Evolutionary conservation across 345 rosid species (phyloP), one percentile per base, ranked within the genome.

Genomic region (Aquilaria malaccensis): DNA sequence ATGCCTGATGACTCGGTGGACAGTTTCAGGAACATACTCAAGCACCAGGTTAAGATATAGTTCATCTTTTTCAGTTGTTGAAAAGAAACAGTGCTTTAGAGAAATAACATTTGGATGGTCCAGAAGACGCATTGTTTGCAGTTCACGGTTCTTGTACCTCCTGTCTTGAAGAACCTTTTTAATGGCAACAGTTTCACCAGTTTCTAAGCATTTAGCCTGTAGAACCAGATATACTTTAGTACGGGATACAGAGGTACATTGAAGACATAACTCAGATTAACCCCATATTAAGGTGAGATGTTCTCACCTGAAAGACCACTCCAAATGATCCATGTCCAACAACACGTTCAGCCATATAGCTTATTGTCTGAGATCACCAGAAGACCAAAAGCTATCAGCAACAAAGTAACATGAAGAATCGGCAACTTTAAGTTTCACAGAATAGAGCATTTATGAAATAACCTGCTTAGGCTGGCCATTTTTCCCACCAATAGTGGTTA

Each of bases 301-400:
- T 31, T 46, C 52, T 63, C 45, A 88, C 99, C 96, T 90, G 97
- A 69, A 94, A 91, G 9, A 91, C 99, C 51, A 91, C 82, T 58
- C 97, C 99, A 74, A 94, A 94, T 56, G 99, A 94, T 63, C 99
- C 99, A 50, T 85, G 87, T 54, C 99, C 97, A 52, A 94, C 96
- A 22, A 87, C 81, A 56, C 97, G 91, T 78, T 94, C 99, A 31
- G 99, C 99, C 99, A 94, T 88, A 66, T 90, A 94, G 74, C 96
- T 88, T 66, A 86, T 81, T 31, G 96, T 88, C 96, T 88, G 71
- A 79, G 58, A 51, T 22, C 41, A 68, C 45, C 4, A 14, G 12
- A 59, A 62, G 41, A 50, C 43, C 7, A 59, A 59, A 33, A 48
- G 12, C 30, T 4, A 30, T 61, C 37, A 71, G 13, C 13, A 54